phyloP scores from a whole-genome alignment of 1,284 basidiomycete genomes.

The Pseudomicrostroma phylloplanum region DNA sequence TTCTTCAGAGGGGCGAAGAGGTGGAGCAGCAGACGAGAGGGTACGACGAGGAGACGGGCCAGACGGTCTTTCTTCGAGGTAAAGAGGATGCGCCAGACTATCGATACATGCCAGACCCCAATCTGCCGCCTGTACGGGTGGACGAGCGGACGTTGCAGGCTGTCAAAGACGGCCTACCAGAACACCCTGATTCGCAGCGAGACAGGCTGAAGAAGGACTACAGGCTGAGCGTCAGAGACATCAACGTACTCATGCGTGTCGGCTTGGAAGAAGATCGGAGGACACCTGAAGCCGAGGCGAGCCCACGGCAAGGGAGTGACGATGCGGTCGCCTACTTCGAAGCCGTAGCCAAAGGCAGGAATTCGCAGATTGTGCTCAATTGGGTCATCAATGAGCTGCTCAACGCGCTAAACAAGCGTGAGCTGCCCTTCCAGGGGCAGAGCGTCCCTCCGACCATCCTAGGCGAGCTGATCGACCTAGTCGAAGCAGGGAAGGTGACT shows the following conservation, averaged over 20 bases:
- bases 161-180: constrained; percentile 63
- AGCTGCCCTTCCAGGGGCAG: constrained; percentile 25
- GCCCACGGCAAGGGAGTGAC: neutral
- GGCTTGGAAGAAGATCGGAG: constrained; percentile 38
- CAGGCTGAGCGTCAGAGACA: constrained; percentile 59
- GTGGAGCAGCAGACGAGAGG: constrained; percentile 83
- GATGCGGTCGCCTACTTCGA: constrained; percentile 45
- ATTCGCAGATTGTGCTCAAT: constrained; percentile 62
- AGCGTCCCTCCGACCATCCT: constrained; percentile 57
- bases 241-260: constrained; percentile 42
- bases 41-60: constrained; percentile 73
- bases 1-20: constrained; percentile 56
- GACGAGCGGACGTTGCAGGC: constrained; percentile 57
- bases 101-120: constrained; percentile 96
- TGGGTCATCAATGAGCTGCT: constrained; percentile 55
- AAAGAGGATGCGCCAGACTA: constrained; percentile 96
- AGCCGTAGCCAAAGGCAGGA: constrained; percentile 23
- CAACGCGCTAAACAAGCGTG: constrained; percentile 29
- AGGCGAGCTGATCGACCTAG: constrained; percentile 70
- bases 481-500: constrained; percentile 64
- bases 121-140: constrained; percentile 70
- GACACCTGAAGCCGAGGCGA: constrained; percentile 8
- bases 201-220: constrained; percentile 58
- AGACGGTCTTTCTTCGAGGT: constrained; percentile 73
- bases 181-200: constrained; percentile 67